Percentiles rank a stretch among this genome's conserved stretches.
These are phyloP conservation scores for Penicillium sp. DNA, from an alignment of 2,329 filamentous ascomycete species.

Conservation along the genomic window DNA sequence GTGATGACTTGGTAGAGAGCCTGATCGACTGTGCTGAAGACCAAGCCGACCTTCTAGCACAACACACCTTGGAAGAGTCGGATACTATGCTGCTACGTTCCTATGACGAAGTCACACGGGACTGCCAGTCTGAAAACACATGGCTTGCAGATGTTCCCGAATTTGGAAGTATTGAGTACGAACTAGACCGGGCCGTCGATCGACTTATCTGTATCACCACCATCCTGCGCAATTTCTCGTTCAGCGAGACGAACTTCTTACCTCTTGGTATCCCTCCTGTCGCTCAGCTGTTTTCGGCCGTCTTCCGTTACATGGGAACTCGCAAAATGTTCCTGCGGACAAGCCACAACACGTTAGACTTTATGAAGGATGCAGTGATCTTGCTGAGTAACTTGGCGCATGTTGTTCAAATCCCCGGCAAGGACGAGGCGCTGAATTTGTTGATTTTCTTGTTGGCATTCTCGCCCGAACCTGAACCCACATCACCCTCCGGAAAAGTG, in stretches of 20 bases:
- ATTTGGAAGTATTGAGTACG: constrained; percentile 75
- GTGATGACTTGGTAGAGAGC: constrained; percentile 85
- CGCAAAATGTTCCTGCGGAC: constrained; percentile 81
- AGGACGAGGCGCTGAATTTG: constrained; percentile 82
- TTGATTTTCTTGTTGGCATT: constrained; percentile 90
- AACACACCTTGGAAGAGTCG: constrained; percentile 80
- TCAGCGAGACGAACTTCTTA: constrained; percentile 73
- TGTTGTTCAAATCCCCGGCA: constrained; percentile 74
- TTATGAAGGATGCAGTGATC: constrained; percentile 93
- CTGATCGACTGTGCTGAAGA: constrained; percentile 89
- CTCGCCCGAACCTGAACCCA: constrained; percentile 73
- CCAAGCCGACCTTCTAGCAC: constrained; percentile 78
- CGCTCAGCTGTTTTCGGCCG: constrained; percentile 77
- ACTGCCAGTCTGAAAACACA: constrained; percentile 72
- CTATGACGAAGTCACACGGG: constrained; percentile 83
- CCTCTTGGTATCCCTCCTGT: constrained; percentile 73
- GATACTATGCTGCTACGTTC: constrained; percentile 79
- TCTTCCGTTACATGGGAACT: constrained; percentile 84
- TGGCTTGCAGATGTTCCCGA: constrained; percentile 69
- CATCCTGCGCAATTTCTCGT: constrained; percentile 89
- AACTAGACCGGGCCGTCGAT: constrained; percentile 83
- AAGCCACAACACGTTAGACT: constrained; percentile 82
- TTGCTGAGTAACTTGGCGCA: constrained; percentile 86
- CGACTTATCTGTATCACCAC: constrained; percentile 87
- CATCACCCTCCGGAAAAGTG: constrained; percentile 56